Percentiles rank a stretch among this genome's conserved stretches.
These are phyloP conservation scores for Aspergillus sparsus DNA, from an alignment of 495 filamentous ascomycete genomes.

Conservation along the genomic window DNA sequence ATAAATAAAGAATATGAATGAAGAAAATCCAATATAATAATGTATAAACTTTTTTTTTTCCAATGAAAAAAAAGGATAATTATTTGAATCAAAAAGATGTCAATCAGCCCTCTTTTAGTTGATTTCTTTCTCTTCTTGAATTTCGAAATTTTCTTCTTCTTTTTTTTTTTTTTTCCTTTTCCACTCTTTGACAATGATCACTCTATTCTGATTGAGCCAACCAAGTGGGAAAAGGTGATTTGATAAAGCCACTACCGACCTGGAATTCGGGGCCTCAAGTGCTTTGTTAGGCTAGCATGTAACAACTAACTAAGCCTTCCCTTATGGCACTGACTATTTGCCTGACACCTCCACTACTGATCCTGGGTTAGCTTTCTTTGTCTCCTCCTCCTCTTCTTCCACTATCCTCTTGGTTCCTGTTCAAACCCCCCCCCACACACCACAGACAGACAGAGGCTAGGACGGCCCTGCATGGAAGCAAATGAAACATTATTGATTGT, in stretches of 20 bases:
- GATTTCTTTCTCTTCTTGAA: slow-evolving; percentile 11
- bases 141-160: slow-evolving; percentile 10
- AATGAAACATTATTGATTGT: slow-evolving; percentile 22
- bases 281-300: slow-evolving; percentile 29
- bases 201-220: slow-evolving; percentile 30
- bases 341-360: slow-evolving; percentile 10
- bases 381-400: slow-evolving; percentile 8
- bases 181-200: slow-evolving; percentile 35
- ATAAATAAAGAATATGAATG: slow-evolving; percentile 16
- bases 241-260: slow-evolving; percentile 21
- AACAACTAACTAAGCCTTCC: slow-evolving; percentile 12
- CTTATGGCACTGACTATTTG: slow-evolving; percentile 13
- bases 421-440: slow-evolving; percentile 7
- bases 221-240: slow-evolving; percentile 14
- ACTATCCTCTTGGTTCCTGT: slow-evolving; percentile 13
- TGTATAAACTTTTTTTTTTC: background rate
- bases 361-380: slow-evolving; percentile 20
- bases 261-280: slow-evolving; percentile 29
- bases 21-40: slow-evolving; percentile 6
- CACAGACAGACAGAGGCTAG: background rate
- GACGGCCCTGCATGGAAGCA: background rate
- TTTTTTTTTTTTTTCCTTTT: background rate
- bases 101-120: slow-evolving; percentile 10
- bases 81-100: slow-evolving; percentile 6
- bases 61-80: background rate